Evolutionary conservation across 176 grass and related monocot species (phyloP).

Genomic region (Carex pumila): DNA sequence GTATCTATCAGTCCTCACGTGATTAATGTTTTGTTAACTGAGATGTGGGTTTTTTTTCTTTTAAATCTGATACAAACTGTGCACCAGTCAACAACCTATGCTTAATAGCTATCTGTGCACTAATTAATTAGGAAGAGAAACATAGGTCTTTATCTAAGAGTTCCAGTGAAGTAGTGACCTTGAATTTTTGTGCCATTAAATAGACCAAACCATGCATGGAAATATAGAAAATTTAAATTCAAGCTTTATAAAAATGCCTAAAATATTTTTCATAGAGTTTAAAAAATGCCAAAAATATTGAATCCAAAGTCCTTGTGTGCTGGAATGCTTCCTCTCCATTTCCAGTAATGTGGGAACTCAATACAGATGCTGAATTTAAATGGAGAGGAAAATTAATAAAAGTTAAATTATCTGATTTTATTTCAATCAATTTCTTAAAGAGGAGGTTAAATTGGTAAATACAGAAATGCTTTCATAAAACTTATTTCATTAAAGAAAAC

Average conservation of each 20-base stretch:
- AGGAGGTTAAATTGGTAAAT: neutral
- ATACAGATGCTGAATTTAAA: neutral
- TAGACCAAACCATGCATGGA: neutral
- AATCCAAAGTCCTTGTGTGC: neutral
- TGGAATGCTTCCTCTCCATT: neutral
- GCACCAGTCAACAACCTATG: neutral
- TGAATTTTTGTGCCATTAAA: neutral
- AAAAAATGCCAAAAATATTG: neutral
- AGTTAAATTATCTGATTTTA: neutral
- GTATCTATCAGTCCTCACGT: neutral
- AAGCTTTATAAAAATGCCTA: neutral
- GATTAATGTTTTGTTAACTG: slow-evolving; percentile 4
- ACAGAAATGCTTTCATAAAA: neutral
- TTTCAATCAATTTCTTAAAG: neutral
- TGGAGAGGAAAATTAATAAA: neutral
- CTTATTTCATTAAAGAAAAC: neutral
- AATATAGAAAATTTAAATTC: neutral
- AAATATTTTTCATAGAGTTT: too few relatives aligned
- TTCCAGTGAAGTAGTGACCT: neutral
- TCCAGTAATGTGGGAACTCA: neutral
- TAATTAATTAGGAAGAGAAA: neutral
- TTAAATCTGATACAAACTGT: neutral
- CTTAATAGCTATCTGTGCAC: neutral
- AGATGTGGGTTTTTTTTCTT: neutral
- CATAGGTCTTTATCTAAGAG: neutral